Evolutionary conservation across 2,329 filamentous ascomycete species (phyloP).

Genomic region (Exophiala aquamarina): DNA sequence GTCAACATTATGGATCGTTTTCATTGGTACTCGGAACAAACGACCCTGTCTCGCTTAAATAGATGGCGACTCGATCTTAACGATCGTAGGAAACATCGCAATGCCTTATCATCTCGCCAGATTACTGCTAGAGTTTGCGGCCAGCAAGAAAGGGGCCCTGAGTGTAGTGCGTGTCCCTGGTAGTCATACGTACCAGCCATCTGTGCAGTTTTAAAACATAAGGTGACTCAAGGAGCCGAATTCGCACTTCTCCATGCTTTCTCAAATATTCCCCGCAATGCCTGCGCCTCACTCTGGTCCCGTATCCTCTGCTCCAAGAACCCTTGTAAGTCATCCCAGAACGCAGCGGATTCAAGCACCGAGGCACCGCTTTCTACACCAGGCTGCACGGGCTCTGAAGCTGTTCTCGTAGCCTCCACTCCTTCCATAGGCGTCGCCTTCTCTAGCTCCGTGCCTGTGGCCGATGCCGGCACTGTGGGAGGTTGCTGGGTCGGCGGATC

Average conservation of each 20-base stretch:
- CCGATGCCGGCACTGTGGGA: slow-evolving; percentile 41
- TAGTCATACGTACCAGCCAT: no score
- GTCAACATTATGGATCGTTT: no score
- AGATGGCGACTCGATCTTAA: no score
- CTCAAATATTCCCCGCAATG: slow-evolving; percentile 67
- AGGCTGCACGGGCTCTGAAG: slow-evolving; percentile 20
- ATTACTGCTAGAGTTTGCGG: no score
- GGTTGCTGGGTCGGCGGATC: slow-evolving; percentile 27
- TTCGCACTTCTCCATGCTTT: slow-evolving; percentile 60
- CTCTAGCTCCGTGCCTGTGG: slow-evolving; percentile 21
- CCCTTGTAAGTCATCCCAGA: slow-evolving; percentile 82
- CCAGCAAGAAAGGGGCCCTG: no score
- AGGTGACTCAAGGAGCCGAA: slow-evolving; percentile 16
- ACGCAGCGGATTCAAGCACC: slow-evolving; percentile 65
- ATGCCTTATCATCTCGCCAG: no score
- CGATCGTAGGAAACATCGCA: no score
- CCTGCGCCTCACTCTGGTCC: slow-evolving; percentile 65
- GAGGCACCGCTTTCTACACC: slow-evolving; percentile 16
- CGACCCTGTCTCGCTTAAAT: no score
- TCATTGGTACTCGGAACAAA: no score
- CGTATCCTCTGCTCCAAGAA: slow-evolving; percentile 78
- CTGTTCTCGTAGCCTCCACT: slow-evolving; percentile 30
- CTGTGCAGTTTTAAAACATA: no score
- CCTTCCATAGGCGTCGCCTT: slow-evolving; percentile 32
- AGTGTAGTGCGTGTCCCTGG: no score